Conservation (phyloP, 1,284 basidiomycete species). For the Apiotrichum gracile region DNA sequence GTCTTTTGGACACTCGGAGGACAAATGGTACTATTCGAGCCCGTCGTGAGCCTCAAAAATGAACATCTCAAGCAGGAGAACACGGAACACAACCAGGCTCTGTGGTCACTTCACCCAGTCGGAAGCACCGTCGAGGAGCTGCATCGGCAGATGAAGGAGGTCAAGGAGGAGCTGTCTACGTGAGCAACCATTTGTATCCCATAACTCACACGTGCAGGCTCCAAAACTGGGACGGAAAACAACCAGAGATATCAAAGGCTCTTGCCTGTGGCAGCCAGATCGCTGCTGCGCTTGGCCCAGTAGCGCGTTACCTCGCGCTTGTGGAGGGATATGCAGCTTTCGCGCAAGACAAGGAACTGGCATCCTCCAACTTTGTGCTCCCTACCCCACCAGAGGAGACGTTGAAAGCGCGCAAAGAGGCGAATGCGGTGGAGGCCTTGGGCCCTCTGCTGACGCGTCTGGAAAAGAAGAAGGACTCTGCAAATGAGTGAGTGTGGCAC, state of each 20-base stretch:
- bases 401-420: not conserved
- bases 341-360: not conserved
- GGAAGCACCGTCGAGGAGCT: not conserved
- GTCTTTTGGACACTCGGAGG: not conserved
- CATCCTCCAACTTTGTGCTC: not conserved
- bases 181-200: not conserved
- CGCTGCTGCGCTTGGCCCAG: not conserved
- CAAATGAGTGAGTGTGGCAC: not conserved
- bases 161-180: not conserved
- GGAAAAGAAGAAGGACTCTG: not conserved
- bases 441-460: not conserved
- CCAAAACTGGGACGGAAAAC: not conserved
- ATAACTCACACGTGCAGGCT: not conserved
- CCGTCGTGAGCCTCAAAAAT: not conserved
- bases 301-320: not conserved
- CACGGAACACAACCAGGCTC: not conserved
- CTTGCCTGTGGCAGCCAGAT: not conserved
- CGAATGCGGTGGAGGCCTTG: not conserved
- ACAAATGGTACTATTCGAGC: not conserved
- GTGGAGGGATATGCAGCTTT: not conserved
- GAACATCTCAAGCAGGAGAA: not conserved
- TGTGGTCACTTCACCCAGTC: not conserved
- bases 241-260: not conserved
- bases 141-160: not conserved
- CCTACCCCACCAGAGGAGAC: not conserved